Base-by-base conservation (phyloP, 768 basidiomycete species). In the Mycena belliarum region DNA sequence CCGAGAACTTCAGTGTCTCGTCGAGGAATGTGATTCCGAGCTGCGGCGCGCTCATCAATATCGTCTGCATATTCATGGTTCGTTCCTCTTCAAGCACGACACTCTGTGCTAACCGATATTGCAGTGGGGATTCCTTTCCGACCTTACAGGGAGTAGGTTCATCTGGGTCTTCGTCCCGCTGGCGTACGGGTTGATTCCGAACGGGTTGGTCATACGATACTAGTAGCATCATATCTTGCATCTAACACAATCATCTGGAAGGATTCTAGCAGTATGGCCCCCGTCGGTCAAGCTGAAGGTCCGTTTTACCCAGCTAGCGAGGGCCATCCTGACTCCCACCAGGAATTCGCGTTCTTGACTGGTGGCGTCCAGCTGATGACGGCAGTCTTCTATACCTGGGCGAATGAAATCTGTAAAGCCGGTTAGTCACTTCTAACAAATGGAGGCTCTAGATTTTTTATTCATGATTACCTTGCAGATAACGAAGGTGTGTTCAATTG, bases 301-400 rank as follows among this genome's bases (percentile, higher is more conserved):
- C 6, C 29, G 6, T 32, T 29, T 35, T 12, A 15, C 25, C 15
- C 14, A 33, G 20, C 25, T 18, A n/a, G 24, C 33, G 24, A 38
- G 11, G 2, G 18, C 23, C 14, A 8, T n/a, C 6, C 40, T 38
- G 4, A 33, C 1, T 40, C 1, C 6, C 18, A 6, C 16, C 12
- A 61, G 58, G 62, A 63, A 45, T 68, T 66, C 23, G 67, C 67
- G 2, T 68, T 68, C 55, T 55, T 65, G 33, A 68, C 67, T 1
- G 64, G 62, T 1, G 66, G 67, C 16, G 66, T 68, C 16, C 67
- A 68, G 33, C 63, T 68, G 15, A 68, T 68, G 68, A 69, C 68
- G 7, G 66, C 68, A 3, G 66, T 67, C 6, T 67, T 69, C 23
- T 69, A 64, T 38, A 66, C 68, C 7, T 69, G 68, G 66, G 68